phyloP scores from a whole-genome alignment of 1,284 basidiomycete genomes.

The Trichosporon ovoides region DNA sequence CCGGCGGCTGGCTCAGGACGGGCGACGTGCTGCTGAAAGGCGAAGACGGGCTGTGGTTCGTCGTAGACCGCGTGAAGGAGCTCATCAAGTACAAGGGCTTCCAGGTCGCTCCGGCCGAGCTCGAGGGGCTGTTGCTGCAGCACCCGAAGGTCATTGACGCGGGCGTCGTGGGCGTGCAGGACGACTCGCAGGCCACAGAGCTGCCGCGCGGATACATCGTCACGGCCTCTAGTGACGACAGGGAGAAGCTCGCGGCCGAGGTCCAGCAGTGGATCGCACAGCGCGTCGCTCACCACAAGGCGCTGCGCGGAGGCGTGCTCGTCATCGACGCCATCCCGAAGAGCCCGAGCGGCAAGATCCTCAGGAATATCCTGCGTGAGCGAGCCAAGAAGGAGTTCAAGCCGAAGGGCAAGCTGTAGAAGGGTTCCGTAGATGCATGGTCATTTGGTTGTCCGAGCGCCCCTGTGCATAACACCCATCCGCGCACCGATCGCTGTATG shows the following conservation, averaged over 20 bases:
- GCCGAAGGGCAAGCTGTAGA: background rate
- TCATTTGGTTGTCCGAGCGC: no score
- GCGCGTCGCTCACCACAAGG: slow-evolving; percentile 53
- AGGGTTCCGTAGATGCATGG: no score
- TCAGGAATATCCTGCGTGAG: slow-evolving; percentile 37
- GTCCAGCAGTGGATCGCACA: slow-evolving; percentile 56
- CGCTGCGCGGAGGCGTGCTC: slow-evolving; percentile 50
- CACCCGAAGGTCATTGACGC: slow-evolving; percentile 66
- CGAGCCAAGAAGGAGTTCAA: slow-evolving; percentile 19
- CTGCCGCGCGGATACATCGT: slow-evolving; percentile 13
- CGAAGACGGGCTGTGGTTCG: slow-evolving; percentile 55
- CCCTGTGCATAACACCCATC: no score
- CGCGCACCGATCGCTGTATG: no score
- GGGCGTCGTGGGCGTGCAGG: slow-evolving; percentile 65
- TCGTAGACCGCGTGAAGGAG: slow-evolving; percentile 60
- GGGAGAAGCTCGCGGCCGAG: slow-evolving; percentile 46
- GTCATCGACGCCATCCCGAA: slow-evolving; percentile 52
- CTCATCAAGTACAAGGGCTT: slow-evolving; percentile 68
- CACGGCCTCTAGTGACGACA: no score
- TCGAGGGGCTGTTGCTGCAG: slow-evolving; percentile 66
- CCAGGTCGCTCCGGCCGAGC: slow-evolving; percentile 72
- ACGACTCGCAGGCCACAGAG: slow-evolving; percentile 58
- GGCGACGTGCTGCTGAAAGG: slow-evolving; percentile 67
- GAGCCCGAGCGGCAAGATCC: slow-evolving; percentile 37
- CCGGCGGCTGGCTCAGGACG: slow-evolving; percentile 69